Base-by-base conservation (phyloP, 768 basidiomycete genomes). In the Floccularia luteovirens region DNA sequence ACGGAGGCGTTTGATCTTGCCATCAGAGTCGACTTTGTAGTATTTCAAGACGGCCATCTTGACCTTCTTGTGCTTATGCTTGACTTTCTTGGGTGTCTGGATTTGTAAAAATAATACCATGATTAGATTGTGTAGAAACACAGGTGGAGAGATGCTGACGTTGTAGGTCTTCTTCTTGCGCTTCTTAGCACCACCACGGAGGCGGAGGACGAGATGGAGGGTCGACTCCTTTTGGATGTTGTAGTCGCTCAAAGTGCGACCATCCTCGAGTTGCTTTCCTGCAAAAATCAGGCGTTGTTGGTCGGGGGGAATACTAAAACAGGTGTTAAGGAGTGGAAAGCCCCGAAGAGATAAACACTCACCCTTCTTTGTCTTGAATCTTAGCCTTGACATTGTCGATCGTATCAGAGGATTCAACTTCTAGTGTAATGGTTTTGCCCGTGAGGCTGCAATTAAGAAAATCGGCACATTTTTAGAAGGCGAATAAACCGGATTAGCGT, bases 101-200 rank as follows among this genome's bases (percentile, higher is more conserved):
- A 52, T 16, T 11, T 13, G 17, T 13, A 1, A 16, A 27, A 19
- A 37, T 23, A 43, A 1, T 14, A 35, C 11, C 2, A 4, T 31
- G n/a, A n/a, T 24, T 16, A 10, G n/a, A 27, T n/a, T 17, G 23
- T 19, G 1, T 13, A 24, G 7, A 8, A 45, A 43, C 7, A 31
- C 20, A 16, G 11, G 32, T 31, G 11, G 24, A 16, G 8, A 34
- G n/a, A 20, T 2, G 70, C 83, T 36, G 36, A 90, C 88, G 72
- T 82, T 92, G 85, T 97, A 97, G 41, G 90, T 92, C 79, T 98
- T 98, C 79, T 98, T 99, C 83, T 98, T 98, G 65, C 94, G 84
- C 82, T 98, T 98, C 83, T 97, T 97, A 52, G 82, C 91, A 78
- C 96, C 96, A 76, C 96, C 96, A 69, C 93, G 90, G 39, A 99